A percentile compares a stretch with the other conserved stretches of the same genome.
Evolutionary conservation across 352 stramenopile species (phyloP).

Genomic region (Pythium graminicola): DNA sequence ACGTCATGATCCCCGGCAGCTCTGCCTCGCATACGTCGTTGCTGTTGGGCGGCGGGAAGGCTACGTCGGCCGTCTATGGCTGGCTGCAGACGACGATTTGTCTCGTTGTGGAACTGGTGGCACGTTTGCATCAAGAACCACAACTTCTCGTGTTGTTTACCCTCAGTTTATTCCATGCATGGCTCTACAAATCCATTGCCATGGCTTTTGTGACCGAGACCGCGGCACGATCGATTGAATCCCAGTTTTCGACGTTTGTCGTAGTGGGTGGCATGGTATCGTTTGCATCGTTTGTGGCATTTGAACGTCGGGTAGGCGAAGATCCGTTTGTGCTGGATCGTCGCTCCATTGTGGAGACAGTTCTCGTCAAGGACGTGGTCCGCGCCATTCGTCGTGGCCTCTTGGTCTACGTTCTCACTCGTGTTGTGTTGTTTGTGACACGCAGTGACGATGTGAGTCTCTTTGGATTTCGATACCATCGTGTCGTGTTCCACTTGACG

Average conservation of each 20-base stretch:
- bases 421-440: conserved; percentile 21
- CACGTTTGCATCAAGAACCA: conserved; percentile 24
- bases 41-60: conserved; percentile 19
- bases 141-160: conserved; percentile 29
- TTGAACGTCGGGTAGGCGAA: conserved; percentile 19
- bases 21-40: conserved; percentile 20
- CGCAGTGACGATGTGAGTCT: conserved; percentile 21
- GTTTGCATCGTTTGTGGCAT: conserved; percentile 24
- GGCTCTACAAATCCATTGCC: conserved; percentile 19
- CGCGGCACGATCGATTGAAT: conserved; percentile 5
- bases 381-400: conserved; percentile 19
- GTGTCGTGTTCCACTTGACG: conserved; percentile 25
- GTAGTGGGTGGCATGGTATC: conserved; percentile 17
- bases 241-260: conserved; percentile 22
- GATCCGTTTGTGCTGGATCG: conserved; percentile 29
- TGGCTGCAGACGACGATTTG: conserved; percentile 24
- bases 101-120: conserved; percentile 19
- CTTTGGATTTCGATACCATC: conserved; percentile 20
- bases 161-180: conserved; percentile 25
- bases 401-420: conserved; percentile 18
- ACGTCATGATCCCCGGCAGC: conserved; percentile 24
- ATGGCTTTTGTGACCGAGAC: conserved; percentile 12
- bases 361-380: conserved; percentile 18
- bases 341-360: conserved; percentile 23
- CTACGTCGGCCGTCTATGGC: conserved; percentile 23